A percentile compares a stretch with the other conserved stretches of the same genome.
Conservation (phyloP, 768 basidiomycete species). For the Nevesoporus exiguus region DNA sequence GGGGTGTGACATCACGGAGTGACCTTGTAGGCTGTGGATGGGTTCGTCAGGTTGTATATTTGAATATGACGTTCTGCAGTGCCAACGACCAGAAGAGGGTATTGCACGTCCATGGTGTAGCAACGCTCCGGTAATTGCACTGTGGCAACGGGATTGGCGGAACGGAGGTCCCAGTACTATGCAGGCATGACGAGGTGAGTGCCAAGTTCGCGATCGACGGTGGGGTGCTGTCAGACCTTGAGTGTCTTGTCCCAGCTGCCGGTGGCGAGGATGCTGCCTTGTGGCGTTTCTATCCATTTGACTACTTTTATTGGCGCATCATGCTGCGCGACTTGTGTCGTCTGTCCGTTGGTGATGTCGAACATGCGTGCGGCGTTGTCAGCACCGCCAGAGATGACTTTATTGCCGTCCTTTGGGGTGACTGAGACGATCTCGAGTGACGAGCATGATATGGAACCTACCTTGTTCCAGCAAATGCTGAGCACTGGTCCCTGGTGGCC, state of each 20-base stretch:
- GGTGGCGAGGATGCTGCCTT: conserved; percentile 77
- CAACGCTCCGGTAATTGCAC: conserved; percentile 88
- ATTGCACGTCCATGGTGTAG: conserved; percentile 81
- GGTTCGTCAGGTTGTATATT: conserved; percentile 84
- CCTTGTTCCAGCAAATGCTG: conserved; percentile 89
- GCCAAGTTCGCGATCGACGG: neutral
- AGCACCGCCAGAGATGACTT: conserved; percentile 88
- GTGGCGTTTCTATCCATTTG: conserved; percentile 74
- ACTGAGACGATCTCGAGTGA: conserved; percentile 8
- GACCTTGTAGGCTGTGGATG: conserved; percentile 76
- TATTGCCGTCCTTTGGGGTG: conserved; percentile 70
- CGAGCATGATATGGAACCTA: conserved; percentile 23
- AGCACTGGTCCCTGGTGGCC: conserved; percentile 87
- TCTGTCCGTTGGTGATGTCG: conserved; percentile 80
- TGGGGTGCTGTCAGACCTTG: conserved; percentile 53
- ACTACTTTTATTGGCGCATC: conserved; percentile 86
- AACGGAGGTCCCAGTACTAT: conserved; percentile 92
- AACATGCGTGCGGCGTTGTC: conserved; percentile 96
- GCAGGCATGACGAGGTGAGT: neutral
- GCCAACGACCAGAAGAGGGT: conserved; percentile 85
- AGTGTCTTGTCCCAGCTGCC: conserved; percentile 98
- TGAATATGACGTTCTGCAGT: conserved; percentile 92
- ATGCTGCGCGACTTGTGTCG: conserved; percentile 83
- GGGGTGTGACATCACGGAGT: conserved; percentile 14
- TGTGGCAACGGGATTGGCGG: conserved; percentile 68